Percentiles rank a stretch among this genome's conserved stretches.
These are phyloP conservation scores for Aspergillus spinulosporus DNA, from an alignment of 2,329 filamentous ascomycete species.

Conservation along the genomic window DNA sequence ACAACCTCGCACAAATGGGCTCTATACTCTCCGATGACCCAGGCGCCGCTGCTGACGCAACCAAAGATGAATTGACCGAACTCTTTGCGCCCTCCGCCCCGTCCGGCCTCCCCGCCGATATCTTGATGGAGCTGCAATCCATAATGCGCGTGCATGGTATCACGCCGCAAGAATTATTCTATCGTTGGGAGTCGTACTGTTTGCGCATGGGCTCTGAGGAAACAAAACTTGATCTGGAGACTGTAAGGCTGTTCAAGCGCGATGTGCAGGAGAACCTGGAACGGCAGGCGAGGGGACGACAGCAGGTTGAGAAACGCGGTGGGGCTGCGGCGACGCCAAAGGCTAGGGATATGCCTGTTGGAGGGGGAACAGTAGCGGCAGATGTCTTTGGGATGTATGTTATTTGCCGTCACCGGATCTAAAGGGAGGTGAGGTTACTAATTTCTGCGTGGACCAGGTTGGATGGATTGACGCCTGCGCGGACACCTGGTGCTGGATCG, in stretches of 20 bases:
- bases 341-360: conserved; percentile 49
- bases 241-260: conserved; percentile 76
- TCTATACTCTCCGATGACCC: conserved; percentile 3
- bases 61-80: conserved; percentile 55
- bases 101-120: conserved; percentile 68
- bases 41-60: conserved; percentile 52
- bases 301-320: conserved; percentile 63
- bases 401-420: not conserved
- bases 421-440: not conserved
- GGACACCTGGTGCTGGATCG: conserved; percentile 43
- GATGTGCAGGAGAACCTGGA: conserved; percentile 83
- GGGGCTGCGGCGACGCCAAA: conserved; percentile 61
- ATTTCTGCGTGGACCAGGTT: conserved; percentile 48
- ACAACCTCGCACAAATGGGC: not conserved
- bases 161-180: conserved; percentile 82
- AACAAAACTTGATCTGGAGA: conserved; percentile 68
- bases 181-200: conserved; percentile 98
- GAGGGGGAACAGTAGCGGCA: conserved; percentile 54
- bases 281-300: conserved; percentile 59
- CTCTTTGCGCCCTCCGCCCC: conserved; percentile 59
- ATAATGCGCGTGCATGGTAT: conserved; percentile 83
- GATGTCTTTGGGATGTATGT: conserved; percentile 82
- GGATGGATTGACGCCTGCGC: conserved; percentile 63
- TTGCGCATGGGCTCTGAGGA: conserved; percentile 89
- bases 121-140: conserved; percentile 77